Percentiles rank a stretch among this genome's conserved stretches.
These are phyloP conservation scores for Lichtheimia ramosa DNA, from an alignment of 371 early-diverging fungal genomes.

Conservation along the genomic window DNA sequence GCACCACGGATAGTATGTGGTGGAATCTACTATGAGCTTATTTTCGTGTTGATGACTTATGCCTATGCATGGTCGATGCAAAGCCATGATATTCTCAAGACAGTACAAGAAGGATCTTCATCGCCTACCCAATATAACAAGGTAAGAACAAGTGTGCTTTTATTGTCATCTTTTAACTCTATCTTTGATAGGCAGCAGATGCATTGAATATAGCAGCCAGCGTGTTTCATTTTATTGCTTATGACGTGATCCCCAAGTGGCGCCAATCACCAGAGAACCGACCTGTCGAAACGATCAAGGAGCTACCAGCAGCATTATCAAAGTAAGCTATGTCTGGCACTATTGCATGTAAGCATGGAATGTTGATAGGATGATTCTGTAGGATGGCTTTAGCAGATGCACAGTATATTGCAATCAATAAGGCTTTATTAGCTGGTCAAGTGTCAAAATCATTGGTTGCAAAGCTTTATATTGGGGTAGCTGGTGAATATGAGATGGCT, in stretches of 20 bases:
- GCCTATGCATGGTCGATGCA: constrained; percentile 52
- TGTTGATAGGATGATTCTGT: background rate
- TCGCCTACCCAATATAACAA: constrained; percentile 21
- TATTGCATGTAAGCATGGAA: background rate
- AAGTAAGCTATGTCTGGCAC: constrained; percentile 29
- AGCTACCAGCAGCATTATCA: constrained; percentile 48
- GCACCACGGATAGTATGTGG: constrained; percentile 55
- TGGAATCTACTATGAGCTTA: constrained; percentile 60
- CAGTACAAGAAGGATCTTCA: constrained; percentile 12
- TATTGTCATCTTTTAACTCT: background rate
- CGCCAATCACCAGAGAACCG: constrained; percentile 26
- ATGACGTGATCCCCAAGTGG: constrained; percentile 57
- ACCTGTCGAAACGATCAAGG: constrained; percentile 48
- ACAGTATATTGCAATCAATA: constrained; percentile 51
- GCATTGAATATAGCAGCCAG: constrained; percentile 59
- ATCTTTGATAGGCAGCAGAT: constrained; percentile 46
- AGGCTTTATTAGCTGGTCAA: constrained; percentile 36
- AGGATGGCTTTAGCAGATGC: constrained; percentile 56
- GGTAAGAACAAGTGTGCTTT: constrained; percentile 10
- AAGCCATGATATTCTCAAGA: constrained; percentile 28
- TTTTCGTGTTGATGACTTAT: constrained; percentile 61
- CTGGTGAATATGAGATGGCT: constrained; percentile 64
- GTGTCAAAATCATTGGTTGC: constrained; percentile 59
- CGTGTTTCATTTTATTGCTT: constrained; percentile 55
- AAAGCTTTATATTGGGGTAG: constrained; percentile 62